A percentile compares a stretch with the other conserved stretches of the same genome.
These are phyloP conservation scores for Fonsecaea monophora DNA, from an alignment of 2,329 filamentous ascomycete species.

Conservation along the genomic window DNA sequence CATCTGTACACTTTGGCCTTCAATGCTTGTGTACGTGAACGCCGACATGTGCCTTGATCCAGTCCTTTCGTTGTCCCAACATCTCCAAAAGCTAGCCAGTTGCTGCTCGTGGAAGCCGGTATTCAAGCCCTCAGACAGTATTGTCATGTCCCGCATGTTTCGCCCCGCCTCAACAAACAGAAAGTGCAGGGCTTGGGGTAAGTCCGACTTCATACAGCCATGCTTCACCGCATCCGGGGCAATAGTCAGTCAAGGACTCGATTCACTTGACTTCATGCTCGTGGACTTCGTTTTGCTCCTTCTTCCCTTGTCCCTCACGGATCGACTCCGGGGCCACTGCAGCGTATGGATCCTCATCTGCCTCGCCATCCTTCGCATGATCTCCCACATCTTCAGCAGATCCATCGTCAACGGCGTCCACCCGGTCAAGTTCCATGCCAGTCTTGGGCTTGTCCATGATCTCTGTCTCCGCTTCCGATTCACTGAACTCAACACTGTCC, in stretches of 20 bases:
- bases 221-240: background rate
- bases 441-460: slow-evolving; percentile 33
- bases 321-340: slow-evolving; percentile 36
- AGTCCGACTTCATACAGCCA: slow-evolving; percentile 1
- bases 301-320: slow-evolving; percentile 28
- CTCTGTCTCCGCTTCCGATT: slow-evolving; percentile 38
- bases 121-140: background rate
- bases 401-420: background rate
- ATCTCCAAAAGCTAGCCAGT: background rate
- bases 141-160: background rate
- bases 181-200: background rate
- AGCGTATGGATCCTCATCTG: slow-evolving; percentile 35
- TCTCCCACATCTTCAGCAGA: background rate
- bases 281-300: slow-evolving; percentile 21
- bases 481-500: slow-evolving; percentile 14
- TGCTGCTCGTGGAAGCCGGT: background rate
- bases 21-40: background rate
- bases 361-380: background rate
- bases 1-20: background rate
- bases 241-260: background rate
- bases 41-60: background rate
- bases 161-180: background rate
- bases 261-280: slow-evolving; percentile 29
- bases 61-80: background rate
- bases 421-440: slow-evolving; percentile 2